Percentiles rank a stretch among this genome's conserved stretches.
Conservation (phyloP, 2,329 filamentous ascomycete species). For the Elsinoe australis region DNA sequence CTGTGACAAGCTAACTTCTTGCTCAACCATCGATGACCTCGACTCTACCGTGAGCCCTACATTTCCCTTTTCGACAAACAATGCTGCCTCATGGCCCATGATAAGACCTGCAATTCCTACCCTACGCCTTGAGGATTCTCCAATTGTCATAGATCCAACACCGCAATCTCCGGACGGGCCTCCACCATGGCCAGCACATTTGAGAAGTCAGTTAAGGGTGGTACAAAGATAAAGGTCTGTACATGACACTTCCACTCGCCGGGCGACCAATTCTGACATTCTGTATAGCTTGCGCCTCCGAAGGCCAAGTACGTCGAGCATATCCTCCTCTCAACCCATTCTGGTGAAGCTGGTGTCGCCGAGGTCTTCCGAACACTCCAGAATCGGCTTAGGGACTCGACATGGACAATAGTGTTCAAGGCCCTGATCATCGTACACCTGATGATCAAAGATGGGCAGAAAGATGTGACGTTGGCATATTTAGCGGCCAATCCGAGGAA, state of each 20-base stretch:
- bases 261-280: neutral
- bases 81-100: neutral
- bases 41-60: conserved; percentile 8
- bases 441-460: conserved; percentile 93
- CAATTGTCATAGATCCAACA: neutral
- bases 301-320: conserved; percentile 99
- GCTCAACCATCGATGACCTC: conserved; percentile 5
- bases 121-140: neutral
- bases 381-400: conserved; percentile 82
- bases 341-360: conserved; percentile 86
- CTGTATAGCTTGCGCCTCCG: conserved; percentile 73
- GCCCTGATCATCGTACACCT: conserved; percentile 89
- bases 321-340: conserved; percentile 89
- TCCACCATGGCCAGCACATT: conserved; percentile 71
- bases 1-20: neutral
- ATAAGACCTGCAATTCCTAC: neutral
- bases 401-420: conserved; percentile 99
- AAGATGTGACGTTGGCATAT: conserved; percentile 78
- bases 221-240: conserved; percentile 96
- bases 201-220: conserved; percentile 98
- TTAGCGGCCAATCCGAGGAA: conserved; percentile 69
- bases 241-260: no score
- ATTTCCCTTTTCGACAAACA: neutral
- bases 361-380: conserved; percentile 93
- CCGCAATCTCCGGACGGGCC: conserved; percentile 9